Evolutionary conservation across 2,329 filamentous ascomycete species (phyloP), one percentile per base, ranked within the genome.

Genomic region (Trichoderma koningiopsis): DNA sequence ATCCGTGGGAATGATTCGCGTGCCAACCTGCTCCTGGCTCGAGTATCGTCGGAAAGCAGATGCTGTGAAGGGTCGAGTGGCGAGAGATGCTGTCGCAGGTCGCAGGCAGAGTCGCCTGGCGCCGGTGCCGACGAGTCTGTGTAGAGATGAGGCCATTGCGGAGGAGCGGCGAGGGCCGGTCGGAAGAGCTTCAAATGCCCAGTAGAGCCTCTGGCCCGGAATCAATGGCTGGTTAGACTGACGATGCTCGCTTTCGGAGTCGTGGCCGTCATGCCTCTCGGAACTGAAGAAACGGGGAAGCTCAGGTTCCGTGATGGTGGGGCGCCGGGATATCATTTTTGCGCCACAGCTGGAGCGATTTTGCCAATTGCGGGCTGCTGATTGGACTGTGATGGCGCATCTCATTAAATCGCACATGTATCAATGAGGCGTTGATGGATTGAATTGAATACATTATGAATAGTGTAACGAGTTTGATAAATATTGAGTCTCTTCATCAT

Each of bases 41-140:
- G 90, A 89, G 79, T 90, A 88, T 79, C 84, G 85, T 78, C 90
- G 88, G 72, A 87, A 80, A 68, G 84, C 79, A 22, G 91, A 86
- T 73, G 89, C 88, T 74, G 92, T 92, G 77, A 94, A 88, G 74
- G 87, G 83, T 74, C 91, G 87, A 75, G 83, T 78, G 73, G 80
- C 75, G 72, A 78, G 73, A 73, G 77, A 72, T 40, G 74, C 61
- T 62, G 81, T 64, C 73, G 75, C 75, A 72, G 80, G 84, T 72
- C 82, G 85, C 74, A 89, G 81, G 78, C 86, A 89, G 75, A 91
- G 83, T 76, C 90, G 89, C 83, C 88, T 90, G 81, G 89, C 89
- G 80, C 88, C 86, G 81, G 86, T 87, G 85, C 89, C 86, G 81
- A 90, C 90, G 79, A 94, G 86, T 81, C 92, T 89, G 82, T 88